Base-by-base conservation (phyloP, 2,329 filamentous ascomycete species). In the Neodidymelliopsis sp. region DNA sequence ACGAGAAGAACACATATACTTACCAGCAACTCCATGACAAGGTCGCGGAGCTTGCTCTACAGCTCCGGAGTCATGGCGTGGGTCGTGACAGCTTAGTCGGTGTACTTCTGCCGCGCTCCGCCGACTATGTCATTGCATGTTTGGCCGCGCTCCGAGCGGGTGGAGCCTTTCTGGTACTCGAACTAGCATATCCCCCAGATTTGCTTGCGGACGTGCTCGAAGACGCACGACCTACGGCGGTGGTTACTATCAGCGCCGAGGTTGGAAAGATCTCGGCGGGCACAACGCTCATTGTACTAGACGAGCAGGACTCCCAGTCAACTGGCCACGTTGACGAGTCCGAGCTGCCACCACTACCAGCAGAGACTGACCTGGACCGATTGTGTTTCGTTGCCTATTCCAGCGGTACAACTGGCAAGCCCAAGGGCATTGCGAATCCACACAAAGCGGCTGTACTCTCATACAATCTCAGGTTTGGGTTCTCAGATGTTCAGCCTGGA, bases 301-400 rank as follows among this genome's bases (percentile, higher is more conserved):
- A 91, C 60, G 76, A 81, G 47, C 44, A 62, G 33, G 38, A 52
- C 4, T 48, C 56, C 13, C 42, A 57, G 56, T 47, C 51, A 18
- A 63, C 65, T 29, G 62, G 59, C 31, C 58, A 65, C 28, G 43
- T 61, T 72, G 68, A 79, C n/a, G 66, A 76, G 4, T 77, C 78
- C 36, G 70, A 75, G 40, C 71, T 75, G 8, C 65, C 79, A 12
- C 78, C 80, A 9, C 67, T 85, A 16, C 85, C 86, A 2, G 76
- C 79, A 0, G 83, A 86, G 6, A 79, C 86, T 62, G 89, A 92
- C 63, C 73, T 92, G 43, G 88, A 91, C 56, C 81, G 86, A 31
- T 79, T 92, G 15, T 84, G 87, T 13, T 93, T 92, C 67, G 88
- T 92, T n/a, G 88, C 87, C 1, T 91, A 91, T 72, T 90, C 87